These are phyloP conservation scores for Cydonia oblonga DNA, from an alignment of 331 rosid species.

Conservation along the genomic window DNA sequence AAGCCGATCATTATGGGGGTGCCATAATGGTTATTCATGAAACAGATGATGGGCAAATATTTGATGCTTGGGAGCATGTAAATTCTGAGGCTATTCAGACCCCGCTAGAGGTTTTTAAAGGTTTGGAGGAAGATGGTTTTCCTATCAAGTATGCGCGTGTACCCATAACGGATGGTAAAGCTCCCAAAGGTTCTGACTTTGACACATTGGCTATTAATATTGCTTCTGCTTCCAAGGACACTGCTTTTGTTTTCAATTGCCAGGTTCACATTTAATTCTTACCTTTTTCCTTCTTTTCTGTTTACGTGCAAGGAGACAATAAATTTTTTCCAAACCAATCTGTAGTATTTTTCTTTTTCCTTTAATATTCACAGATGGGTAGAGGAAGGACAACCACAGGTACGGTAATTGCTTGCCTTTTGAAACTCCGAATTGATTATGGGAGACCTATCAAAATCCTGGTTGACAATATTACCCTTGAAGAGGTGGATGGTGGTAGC, in stretches of 20 bases:
- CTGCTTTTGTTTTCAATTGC: conserved; percentile 89
- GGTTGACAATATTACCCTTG: conserved; percentile 31
- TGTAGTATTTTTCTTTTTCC: not conserved
- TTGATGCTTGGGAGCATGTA: conserved; percentile 82
- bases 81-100: conserved; percentile 60
- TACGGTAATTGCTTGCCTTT: conserved; percentile 77
- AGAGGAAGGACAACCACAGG: conserved; percentile 87
- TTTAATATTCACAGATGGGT: conserved; percentile 52
- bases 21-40: conserved; percentile 96
- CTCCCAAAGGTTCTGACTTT: conserved; percentile 85
- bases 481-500: conserved; percentile 44
- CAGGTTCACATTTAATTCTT: conserved; percentile 47
- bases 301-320: conserved; percentile 1
- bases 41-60: conserved; percentile 68
- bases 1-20: conserved; percentile 57
- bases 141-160: conserved; percentile 92
- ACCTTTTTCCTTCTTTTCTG: conserved; percentile 17
- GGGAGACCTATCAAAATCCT: conserved; percentile 68
- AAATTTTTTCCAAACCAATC: not conserved
- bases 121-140: conserved; percentile 68
- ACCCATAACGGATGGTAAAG: conserved; percentile 92
- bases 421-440: conserved; percentile 66
- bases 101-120: conserved; percentile 77
- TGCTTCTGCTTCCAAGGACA: conserved; percentile 65
- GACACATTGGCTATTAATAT: conserved; percentile 66